A percentile compares a stretch with the other conserved stretches of the same genome.
phyloP scores from a whole-genome alignment of 176 grass and related monocot species.

The Panicum miliaceum region DNA sequence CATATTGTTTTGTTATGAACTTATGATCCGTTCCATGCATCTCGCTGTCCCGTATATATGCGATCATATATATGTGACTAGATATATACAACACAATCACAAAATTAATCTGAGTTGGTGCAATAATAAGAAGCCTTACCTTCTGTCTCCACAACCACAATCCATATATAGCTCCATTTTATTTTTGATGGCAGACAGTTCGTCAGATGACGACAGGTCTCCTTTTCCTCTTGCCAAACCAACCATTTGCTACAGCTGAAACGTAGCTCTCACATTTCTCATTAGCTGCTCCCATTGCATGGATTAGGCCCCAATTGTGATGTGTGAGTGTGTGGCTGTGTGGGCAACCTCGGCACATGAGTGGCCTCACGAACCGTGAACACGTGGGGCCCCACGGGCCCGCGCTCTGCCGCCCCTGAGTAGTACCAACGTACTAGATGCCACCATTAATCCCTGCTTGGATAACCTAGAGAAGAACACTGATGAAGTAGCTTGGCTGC shows the following conservation, averaged over 20 bases:
- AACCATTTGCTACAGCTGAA: not conserved
- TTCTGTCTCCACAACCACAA: no score
- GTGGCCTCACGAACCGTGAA: slow-evolving; percentile 6
- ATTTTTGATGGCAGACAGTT: no score
- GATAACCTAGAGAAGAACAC: slow-evolving; percentile 10
- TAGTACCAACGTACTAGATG: not conserved
- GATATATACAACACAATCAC: no score
- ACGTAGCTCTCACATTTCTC: slow-evolving; percentile 25
- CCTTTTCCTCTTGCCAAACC: not conserved
- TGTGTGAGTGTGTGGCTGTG: slow-evolving; percentile 6
- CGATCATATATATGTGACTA: no score
- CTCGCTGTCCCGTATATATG: no score
- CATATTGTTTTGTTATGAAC: no score
- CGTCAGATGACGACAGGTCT: not conserved
- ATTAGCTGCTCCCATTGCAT: not conserved
- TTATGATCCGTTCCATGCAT: no score
- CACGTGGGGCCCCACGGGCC: slow-evolving; percentile 11
- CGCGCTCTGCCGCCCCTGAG: not conserved
- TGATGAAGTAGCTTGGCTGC: slow-evolving; percentile 17
- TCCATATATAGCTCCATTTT: no score
- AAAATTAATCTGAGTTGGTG: no score
- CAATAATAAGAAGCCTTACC: no score
- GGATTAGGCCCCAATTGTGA: not conserved
- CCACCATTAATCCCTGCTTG: slow-evolving; percentile 12
- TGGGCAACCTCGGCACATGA: slow-evolving; percentile 15